A percentile compares a stretch with the other conserved stretches of the same genome.
phyloP scores from a whole-genome alignment of 805 yeast species.

The Saturnispora sekii region DNA sequence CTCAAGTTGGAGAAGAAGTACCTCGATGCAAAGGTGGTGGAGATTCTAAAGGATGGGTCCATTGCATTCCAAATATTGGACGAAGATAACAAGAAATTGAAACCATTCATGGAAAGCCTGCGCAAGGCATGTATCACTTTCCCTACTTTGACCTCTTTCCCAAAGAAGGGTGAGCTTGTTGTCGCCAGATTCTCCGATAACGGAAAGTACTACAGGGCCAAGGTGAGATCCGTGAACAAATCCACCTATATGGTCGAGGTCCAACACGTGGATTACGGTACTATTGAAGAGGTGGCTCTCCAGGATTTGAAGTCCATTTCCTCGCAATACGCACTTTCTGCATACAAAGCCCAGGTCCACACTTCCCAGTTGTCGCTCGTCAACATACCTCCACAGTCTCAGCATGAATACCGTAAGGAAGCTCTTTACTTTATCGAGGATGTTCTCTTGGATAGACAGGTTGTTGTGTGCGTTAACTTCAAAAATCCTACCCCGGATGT shows the following conservation, averaged over 20 bases:
- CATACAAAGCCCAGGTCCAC: conserved; percentile 45
- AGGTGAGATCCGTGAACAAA: conserved; percentile 38
- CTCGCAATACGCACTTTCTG: conserved; percentile 31
- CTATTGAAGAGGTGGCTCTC: conserved; percentile 35
- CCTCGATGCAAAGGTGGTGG: conserved; percentile 46
- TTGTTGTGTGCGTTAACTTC: conserved; percentile 45
- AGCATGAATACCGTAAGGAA: conserved; percentile 44
- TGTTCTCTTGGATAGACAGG: conserved; percentile 38
- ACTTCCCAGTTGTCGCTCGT: conserved; percentile 44
- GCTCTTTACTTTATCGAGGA: conserved; percentile 48
- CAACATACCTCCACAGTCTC: conserved; percentile 46
- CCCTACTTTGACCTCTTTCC: conserved; percentile 29
- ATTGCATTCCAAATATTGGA: conserved; percentile 38
- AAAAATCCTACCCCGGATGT: conserved; percentile 29
- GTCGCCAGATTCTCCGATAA: conserved; percentile 44
- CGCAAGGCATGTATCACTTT: conserved; percentile 30
- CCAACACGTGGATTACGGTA: conserved; percentile 55
- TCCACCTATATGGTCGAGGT: conserved; percentile 36
- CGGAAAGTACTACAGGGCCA: conserved; percentile 51
- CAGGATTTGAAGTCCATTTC: conserved; percentile 45
- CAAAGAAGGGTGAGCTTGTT: conserved; percentile 46
- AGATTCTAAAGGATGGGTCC: conserved; percentile 32
- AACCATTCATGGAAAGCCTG: conserved; percentile 37
- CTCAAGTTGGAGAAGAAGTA: conserved; percentile 29
- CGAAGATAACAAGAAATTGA: conserved; percentile 30